phyloP scores from a whole-genome alignment of 805 yeast genomes.

The Saccharomycopsis sp. region DNA sequence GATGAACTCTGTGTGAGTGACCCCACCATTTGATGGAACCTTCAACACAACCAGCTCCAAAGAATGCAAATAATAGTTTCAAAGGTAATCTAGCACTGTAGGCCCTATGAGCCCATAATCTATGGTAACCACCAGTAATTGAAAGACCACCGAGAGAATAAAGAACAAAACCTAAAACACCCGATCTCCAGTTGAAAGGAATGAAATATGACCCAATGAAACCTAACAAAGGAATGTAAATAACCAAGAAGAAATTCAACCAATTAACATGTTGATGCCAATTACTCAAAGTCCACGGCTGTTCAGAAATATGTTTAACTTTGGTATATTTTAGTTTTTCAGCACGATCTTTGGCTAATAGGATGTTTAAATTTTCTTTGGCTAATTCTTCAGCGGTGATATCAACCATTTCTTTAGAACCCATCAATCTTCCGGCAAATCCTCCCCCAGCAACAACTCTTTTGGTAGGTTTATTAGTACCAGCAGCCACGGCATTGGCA shows the following conservation, averaged over 20 bases:
- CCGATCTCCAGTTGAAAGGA: constrained; percentile 40
- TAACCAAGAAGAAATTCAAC: constrained; percentile 60
- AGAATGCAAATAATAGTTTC: constrained; percentile 56
- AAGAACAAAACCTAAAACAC: constrained; percentile 36
- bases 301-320: constrained; percentile 55
- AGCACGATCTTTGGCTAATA: constrained; percentile 34
- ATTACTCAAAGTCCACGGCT: constrained; percentile 64
- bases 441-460: constrained; percentile 75
- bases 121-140: constrained; percentile 78
- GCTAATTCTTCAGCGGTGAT: constrained; percentile 58
- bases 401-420: constrained; percentile 60
- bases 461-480: constrained; percentile 57
- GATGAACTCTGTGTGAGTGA: constrained; percentile 77
- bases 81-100: constrained; percentile 54
- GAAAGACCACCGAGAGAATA: constrained; percentile 60
- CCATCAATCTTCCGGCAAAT: constrained; percentile 69
- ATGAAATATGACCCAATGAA: constrained; percentile 27
- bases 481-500: constrained; percentile 75
- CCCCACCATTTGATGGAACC: constrained; percentile 90
- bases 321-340: constrained; percentile 29
- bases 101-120: constrained; percentile 70
- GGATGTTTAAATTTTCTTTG: constrained; percentile 37
- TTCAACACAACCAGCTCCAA: constrained; percentile 76
- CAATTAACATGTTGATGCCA: constrained; percentile 73
- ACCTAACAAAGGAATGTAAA: constrained; percentile 50